Percentiles rank a stretch among this genome's conserved stretches.
These are phyloP conservation scores for Diaporthe citrichinensis DNA, from an alignment of 2,329 filamentous ascomycete species.

Conservation along the genomic window DNA sequence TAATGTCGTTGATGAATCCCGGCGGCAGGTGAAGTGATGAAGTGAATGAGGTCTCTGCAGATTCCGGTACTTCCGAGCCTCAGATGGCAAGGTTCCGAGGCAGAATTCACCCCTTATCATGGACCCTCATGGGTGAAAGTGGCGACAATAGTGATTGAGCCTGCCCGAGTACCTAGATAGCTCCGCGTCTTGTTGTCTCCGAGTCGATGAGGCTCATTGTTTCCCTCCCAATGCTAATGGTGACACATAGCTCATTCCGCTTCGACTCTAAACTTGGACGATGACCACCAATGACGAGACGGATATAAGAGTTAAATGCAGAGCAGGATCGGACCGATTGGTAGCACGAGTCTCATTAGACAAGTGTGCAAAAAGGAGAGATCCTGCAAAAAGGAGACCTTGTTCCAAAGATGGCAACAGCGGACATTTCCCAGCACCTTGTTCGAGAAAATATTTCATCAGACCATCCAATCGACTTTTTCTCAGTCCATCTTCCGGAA, in stretches of 20 bases:
- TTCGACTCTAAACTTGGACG: constrained; percentile 3
- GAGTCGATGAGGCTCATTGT: constrained; percentile 24
- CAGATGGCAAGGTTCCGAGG: background rate
- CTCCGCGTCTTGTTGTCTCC: background rate
- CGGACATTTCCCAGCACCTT: constrained; percentile 3
- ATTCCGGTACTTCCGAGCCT: background rate
- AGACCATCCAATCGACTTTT: background rate
- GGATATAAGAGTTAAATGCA: constrained; percentile 2
- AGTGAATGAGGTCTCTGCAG: background rate
- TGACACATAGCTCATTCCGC: constrained; percentile 28
- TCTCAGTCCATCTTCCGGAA: background rate
- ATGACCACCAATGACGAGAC: constrained; percentile 29
- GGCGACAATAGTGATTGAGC: background rate
- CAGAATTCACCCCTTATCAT: background rate
- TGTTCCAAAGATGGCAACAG: constrained; percentile 5
- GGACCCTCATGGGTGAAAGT: background rate
- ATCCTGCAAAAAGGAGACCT: background rate
- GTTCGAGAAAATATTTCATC: constrained; percentile 4
- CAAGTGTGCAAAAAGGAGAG: constrained; percentile 4
- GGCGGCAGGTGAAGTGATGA: background rate
- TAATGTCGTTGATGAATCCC: no score
- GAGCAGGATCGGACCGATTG: background rate
- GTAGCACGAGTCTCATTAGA: constrained; percentile 18
- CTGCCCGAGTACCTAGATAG: background rate
- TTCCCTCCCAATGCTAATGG: constrained; percentile 14